A percentile compares a stretch with the other conserved stretches of the same genome.
These are phyloP conservation scores for Barbarea vulgaris DNA, from an alignment of 345 rosid species.

Conservation along the genomic window DNA sequence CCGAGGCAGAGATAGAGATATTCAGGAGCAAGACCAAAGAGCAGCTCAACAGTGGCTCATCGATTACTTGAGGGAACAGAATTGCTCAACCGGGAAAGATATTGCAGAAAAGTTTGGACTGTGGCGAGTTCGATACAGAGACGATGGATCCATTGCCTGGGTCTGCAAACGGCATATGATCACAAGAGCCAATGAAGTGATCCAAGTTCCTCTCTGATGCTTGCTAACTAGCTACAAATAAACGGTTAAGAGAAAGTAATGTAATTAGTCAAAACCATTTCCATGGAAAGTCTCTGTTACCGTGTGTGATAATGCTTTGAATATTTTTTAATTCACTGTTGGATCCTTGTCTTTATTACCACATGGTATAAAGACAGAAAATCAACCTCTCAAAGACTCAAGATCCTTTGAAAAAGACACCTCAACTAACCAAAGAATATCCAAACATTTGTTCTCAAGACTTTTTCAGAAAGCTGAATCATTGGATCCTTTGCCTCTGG, in stretches of 20 bases:
- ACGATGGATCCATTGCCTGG: conserved; percentile 89
- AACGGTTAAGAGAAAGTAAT: conserved; percentile 11
- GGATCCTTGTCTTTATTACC: conserved; percentile 9
- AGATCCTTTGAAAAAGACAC: conserved; percentile 39
- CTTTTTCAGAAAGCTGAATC: conserved; percentile 42
- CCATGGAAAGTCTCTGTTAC: conserved; percentile 14
- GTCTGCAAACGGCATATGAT: conserved; percentile 81
- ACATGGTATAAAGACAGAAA: conserved; percentile 21
- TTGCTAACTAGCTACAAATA: conserved; percentile 24
- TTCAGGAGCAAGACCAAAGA: conserved; percentile 66
- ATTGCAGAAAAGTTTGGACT: conserved; percentile 92
- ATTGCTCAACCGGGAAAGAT: conserved; percentile 80
- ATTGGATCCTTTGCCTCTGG: conserved; percentile 31
- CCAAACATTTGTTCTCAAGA: conserved; percentile 26
- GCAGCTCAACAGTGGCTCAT: conserved; percentile 92
- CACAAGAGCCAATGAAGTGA: conserved; percentile 67
- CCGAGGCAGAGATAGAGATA: conserved; percentile 54
- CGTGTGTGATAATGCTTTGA: conserved; percentile 3
- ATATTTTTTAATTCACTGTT: conserved; percentile 11
- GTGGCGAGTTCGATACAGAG: conserved; percentile 85
- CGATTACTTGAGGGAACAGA: conserved; percentile 76
- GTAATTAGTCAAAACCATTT: conserved; percentile 31
- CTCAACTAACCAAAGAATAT: conserved; percentile 39
- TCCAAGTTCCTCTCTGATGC: conserved; percentile 60
- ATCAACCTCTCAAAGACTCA: conserved; percentile 23